These are phyloP conservation scores for Achaetomiella virescens DNA, from an alignment of 495 filamentous ascomycete genomes.

Conservation along the genomic window DNA sequence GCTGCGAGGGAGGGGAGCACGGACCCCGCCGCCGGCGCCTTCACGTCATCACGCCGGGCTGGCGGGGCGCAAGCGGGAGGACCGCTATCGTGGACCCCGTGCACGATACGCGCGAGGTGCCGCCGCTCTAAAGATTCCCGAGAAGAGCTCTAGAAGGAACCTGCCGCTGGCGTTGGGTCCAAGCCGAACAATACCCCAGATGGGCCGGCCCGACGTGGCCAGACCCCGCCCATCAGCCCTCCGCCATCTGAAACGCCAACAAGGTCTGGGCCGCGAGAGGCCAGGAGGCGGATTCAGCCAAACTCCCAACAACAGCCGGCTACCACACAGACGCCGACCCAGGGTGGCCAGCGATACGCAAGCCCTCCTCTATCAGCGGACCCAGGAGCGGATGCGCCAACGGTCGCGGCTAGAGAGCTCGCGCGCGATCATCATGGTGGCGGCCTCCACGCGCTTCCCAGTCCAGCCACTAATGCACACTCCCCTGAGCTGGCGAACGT, in stretches of 20 bases:
- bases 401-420: conserved; percentile 24
- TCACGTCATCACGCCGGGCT: conserved; percentile 36
- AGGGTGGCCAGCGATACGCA: conserved; percentile 26
- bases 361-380: conserved; percentile 32
- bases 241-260: conserved; percentile 24
- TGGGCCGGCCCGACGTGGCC: conserved; percentile 18
- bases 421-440: conserved; percentile 14
- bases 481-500: conserved; percentile 27
- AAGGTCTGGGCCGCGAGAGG: conserved; percentile 23
- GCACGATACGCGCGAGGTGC: conserved; percentile 35
- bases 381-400: conserved; percentile 20
- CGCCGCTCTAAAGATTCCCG: conserved; percentile 42
- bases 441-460: conserved; percentile 11
- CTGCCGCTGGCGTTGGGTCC: conserved; percentile 16
- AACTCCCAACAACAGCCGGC: conserved; percentile 23
- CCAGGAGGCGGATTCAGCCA: conserved; percentile 20
- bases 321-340: conserved; percentile 14
- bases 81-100: conserved; percentile 43
- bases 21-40: conserved; percentile 31
- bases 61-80: conserved; percentile 50
- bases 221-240: conserved; percentile 34
- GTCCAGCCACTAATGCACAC: conserved; percentile 10
- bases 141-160: conserved; percentile 37
- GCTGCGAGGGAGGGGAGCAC: conserved; percentile 18
- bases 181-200: conserved; percentile 11